Conservation (phyloP, 495 filamentous ascomycete species). For the Astrothelium subdiscretum region DNA sequence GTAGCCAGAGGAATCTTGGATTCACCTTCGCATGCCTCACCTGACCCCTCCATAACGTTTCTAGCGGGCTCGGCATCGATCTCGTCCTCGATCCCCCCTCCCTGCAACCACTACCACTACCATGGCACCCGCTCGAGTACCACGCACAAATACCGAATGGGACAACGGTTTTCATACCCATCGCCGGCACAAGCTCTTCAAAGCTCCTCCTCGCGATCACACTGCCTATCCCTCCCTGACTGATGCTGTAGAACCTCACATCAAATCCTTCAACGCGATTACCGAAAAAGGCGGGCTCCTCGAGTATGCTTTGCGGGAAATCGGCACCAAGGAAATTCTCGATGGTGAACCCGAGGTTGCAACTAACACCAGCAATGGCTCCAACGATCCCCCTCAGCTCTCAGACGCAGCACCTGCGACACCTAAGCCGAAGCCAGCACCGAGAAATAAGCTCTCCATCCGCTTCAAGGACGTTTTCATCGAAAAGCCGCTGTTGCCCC, state of each 20-base stretch:
- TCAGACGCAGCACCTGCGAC: slow-evolving; percentile 37
- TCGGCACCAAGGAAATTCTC: slow-evolving; percentile 76
- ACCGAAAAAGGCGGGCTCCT: slow-evolving; percentile 61
- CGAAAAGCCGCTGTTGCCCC: slow-evolving; percentile 61
- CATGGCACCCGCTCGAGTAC: slow-evolving; percentile 41
- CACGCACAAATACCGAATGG: slow-evolving; percentile 53
- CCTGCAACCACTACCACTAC: slow-evolving; percentile 24
- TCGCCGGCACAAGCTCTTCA: slow-evolving; percentile 75
- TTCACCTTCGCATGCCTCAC: background rate
- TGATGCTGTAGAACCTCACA: slow-evolving; percentile 72
- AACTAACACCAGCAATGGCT: slow-evolving; percentile 8
- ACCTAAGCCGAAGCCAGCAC: slow-evolving; percentile 20
- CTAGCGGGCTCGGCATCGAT: background rate
- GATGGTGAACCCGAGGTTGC: slow-evolving; percentile 49
- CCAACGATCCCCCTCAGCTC: slow-evolving; percentile 17
- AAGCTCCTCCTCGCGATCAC: slow-evolving; percentile 71
- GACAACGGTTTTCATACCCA: slow-evolving; percentile 69
- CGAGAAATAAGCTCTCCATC: slow-evolving; percentile 59
- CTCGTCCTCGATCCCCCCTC: background rate
- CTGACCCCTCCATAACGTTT: background rate
- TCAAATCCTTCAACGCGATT: slow-evolving; percentile 92
- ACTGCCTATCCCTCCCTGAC: slow-evolving; percentile 82
- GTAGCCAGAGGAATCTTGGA: background rate
- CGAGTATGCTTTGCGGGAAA: slow-evolving; percentile 68
- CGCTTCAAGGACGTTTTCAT: slow-evolving; percentile 66